Base-by-base conservation (phyloP, 495 filamentous ascomycete genomes). In the Aspergillus homomorphus region DNA sequence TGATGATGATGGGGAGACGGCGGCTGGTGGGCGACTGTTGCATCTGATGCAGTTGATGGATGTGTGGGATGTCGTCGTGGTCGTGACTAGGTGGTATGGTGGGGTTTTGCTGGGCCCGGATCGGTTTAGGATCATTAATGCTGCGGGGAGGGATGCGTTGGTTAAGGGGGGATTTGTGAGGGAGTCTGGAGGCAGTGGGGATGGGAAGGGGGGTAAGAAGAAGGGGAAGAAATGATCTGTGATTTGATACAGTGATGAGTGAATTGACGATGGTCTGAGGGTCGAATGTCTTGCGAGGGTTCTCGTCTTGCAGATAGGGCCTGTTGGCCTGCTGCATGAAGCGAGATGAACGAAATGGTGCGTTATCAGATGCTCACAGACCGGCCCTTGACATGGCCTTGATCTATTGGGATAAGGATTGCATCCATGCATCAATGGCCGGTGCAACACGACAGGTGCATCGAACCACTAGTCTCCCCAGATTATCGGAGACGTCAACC, bases 31-130 rank as follows among this genome's bases (percentile, higher is more conserved):
- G 0, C 82, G 94, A 23, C 65, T 98, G 64, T 76, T 96, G 43
- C 89, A 95, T 75, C 74, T 98, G 48, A 86, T 98, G 86, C 90
- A 96, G 78, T 68, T 93, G 63, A 98, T 97, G 92, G 89, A 91
- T 71, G 83, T 95, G 9, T 96, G 90, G 90, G 84, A 94, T 71
- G 84, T 88, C 8, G 84, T 97, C 69, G 91, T 98, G 1, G 88
- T 98, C n/a, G 94, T 98, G 18, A 91, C 88, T 38, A 73, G 94
- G 52, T 98, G 94, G 94, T 98, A 95, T 75, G 94, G 94, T 0
- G 94, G 94, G 0, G 80, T 93, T 44, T 86, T 89, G 57, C 70
- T 98, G 21, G 94, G 94, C 0, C 92, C 92, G 49, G 87, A 91
- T 65, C 76, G 94, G 57, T 98, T 98, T 70, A 83, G 90, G 28